phyloP scores from a whole-genome alignment of 2,329 filamentous ascomycete species.

The Ophiocordyceps unilateralis region DNA sequence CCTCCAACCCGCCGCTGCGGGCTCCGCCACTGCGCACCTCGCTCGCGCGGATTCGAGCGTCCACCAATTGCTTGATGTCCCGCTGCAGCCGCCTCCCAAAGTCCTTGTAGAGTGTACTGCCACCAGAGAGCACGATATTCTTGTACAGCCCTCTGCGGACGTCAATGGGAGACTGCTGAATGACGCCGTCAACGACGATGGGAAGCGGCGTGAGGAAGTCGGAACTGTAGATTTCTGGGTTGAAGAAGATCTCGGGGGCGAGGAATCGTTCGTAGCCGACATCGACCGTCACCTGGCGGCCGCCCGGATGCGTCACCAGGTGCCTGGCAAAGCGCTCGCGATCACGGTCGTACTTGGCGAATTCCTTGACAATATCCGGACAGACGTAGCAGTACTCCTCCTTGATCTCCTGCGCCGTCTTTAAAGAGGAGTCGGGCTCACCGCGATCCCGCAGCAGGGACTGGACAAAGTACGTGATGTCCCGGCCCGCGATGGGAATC shows the following conservation, averaged over 20 bases:
- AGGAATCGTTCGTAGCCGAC: conserved; percentile 97
- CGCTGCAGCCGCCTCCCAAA: conserved; percentile 91
- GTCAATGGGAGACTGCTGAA: conserved; percentile 94
- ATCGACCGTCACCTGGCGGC: conserved; percentile 70
- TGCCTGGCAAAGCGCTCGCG: conserved; percentile 84
- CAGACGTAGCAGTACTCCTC: conserved; percentile 98
- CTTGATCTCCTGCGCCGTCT: conserved; percentile 96
- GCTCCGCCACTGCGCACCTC: conserved; percentile 84
- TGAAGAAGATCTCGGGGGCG: conserved; percentile 98
- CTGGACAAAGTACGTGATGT: conserved; percentile 98
- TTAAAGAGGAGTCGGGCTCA: conserved; percentile 89
- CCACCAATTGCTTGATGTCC: conserved; percentile 91
- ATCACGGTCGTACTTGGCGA: conserved; percentile 83
- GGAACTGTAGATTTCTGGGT: conserved; percentile 97
- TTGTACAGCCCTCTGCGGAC: conserved; percentile 96
- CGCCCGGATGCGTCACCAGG: conserved; percentile 69
- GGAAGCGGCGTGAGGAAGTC: conserved; percentile 95
- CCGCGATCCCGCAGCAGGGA: conserved; percentile 88
- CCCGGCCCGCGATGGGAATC: conserved; percentile 91
- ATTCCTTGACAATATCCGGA: conserved; percentile 98
- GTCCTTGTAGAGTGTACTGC: conserved; percentile 95
- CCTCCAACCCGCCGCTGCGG: conserved; percentile 84
- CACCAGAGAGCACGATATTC: conserved; percentile 96
- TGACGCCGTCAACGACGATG: conserved; percentile 86
- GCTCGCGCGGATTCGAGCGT: conserved; percentile 80